Conservation (phyloP, 73 alveolate genomes). For the Tetrahymena malaccensis region DNA sequence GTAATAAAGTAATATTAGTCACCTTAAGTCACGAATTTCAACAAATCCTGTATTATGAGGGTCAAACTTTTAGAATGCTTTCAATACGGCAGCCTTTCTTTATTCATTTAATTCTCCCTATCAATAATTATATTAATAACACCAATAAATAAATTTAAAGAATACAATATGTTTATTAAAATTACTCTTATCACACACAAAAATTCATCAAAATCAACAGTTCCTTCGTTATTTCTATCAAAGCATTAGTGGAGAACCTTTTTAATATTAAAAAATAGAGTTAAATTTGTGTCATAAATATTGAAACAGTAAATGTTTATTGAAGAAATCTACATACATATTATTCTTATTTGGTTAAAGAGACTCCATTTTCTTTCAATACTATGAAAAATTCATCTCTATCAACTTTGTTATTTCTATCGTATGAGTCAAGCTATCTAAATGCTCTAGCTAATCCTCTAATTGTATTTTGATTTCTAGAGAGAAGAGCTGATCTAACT, state of each 20-base stretch:
- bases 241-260: constrained; percentile 24
- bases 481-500: constrained; percentile 27
- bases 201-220: constrained; percentile 89
- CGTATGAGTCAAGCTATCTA: constrained; percentile 76
- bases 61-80: constrained; percentile 92
- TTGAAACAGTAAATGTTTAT: background rate
- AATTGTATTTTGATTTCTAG: constrained; percentile 76
- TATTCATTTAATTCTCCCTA: constrained; percentile 76
- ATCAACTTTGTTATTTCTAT: constrained; percentile 86
- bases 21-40: constrained; percentile 74
- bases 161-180: background rate
- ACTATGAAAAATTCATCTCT: constrained; percentile 83
- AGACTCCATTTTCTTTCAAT: constrained; percentile 78
- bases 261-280: constrained; percentile 40
- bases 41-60: constrained; percentile 82
- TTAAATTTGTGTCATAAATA: background rate
- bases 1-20: background rate
- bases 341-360: constrained; percentile 75
- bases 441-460: constrained; percentile 77
- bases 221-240: constrained; percentile 84
- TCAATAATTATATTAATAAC: background rate
- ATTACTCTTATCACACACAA: constrained; percentile 76
- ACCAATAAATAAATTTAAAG: background rate
- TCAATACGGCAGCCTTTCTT: constrained; percentile 79
- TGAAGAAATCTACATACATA: constrained; percentile 8